These are phyloP conservation scores for Hypoxylon sp. DNA, from an alignment of 2,329 filamentous ascomycete species.

Conservation along the genomic window DNA sequence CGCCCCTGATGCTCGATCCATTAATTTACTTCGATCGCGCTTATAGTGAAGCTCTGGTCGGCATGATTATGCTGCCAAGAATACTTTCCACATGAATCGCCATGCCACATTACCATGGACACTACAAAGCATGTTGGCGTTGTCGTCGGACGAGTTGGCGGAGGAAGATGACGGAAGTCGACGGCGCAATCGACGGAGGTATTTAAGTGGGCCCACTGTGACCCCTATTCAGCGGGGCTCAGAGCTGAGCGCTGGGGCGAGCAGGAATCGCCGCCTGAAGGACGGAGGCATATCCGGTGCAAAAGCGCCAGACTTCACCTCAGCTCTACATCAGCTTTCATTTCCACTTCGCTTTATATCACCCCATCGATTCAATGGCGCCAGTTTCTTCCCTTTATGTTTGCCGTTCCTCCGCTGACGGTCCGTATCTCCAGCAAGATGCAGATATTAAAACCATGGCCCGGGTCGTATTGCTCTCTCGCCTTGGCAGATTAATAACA, in stretches of 20 bases:
- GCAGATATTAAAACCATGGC: not conserved
- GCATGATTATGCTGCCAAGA: not conserved
- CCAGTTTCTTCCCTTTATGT: not conserved
- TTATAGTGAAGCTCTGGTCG: not conserved
- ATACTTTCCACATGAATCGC: not conserved
- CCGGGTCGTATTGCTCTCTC: not conserved
- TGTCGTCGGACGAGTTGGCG: not conserved
- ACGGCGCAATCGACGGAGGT: slow-evolving; percentile 2
- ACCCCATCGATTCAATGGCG: not conserved
- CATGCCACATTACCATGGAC: not conserved
- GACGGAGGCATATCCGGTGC: not conserved
- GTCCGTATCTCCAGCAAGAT: not conserved
- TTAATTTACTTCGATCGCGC: not conserved
- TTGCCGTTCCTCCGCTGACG: not conserved
- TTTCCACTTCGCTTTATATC: not conserved
- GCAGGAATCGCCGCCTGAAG: not conserved
- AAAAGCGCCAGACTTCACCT: not conserved
- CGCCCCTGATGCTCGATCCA: not conserved
- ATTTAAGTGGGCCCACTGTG: not conserved
- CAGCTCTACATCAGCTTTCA: not conserved
- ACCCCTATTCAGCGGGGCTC: not conserved
- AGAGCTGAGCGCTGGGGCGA: not conserved
- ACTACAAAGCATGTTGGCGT: not conserved
- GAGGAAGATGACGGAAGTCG: not conserved
- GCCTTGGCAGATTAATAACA: not conserved